These are phyloP conservation scores for Triangularia setosa DNA, from an alignment of 2,329 filamentous ascomycete genomes.

Conservation along the genomic window DNA sequence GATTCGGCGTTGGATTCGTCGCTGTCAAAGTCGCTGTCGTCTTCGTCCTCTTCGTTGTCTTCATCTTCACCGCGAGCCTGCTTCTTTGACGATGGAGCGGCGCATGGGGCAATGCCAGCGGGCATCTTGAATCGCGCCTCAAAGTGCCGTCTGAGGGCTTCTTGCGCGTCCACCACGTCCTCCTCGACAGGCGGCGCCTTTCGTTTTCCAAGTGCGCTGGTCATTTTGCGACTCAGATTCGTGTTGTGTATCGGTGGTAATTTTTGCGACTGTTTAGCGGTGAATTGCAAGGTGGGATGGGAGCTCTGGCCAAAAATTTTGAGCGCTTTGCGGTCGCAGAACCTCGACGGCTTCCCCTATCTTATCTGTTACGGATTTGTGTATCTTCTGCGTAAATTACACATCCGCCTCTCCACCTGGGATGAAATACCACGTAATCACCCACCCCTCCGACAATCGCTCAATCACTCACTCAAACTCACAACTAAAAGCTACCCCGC, in stretches of 20 bases:
- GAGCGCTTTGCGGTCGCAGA: background rate
- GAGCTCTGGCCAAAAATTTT: background rate
- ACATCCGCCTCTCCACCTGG: too few relatives aligned
- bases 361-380: background rate
- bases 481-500: background rate
- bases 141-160: conserved; percentile 78
- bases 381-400: background rate
- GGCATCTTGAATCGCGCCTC: conserved; percentile 83
- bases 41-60: conserved; percentile 30
- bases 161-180: conserved; percentile 56
- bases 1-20: conserved; percentile 21
- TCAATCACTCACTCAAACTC: background rate
- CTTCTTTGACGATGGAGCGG: conserved; percentile 31
- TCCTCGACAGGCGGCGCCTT: conserved; percentile 36
- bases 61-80: conserved; percentile 15
- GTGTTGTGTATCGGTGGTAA: background rate
- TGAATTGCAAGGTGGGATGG: background rate
- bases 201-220: conserved; percentile 46
- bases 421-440: background rate
- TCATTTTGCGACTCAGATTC: conserved; percentile 33
- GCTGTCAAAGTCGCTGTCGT: conserved; percentile 31
- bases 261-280: too few relatives aligned
- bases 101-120: conserved; percentile 27
- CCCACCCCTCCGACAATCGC: background rate
- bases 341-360: conserved; percentile 1